These are phyloP conservation scores for Pisolithus microcarpus DNA, from an alignment of 768 basidiomycete species.

Conservation along the genomic window DNA sequence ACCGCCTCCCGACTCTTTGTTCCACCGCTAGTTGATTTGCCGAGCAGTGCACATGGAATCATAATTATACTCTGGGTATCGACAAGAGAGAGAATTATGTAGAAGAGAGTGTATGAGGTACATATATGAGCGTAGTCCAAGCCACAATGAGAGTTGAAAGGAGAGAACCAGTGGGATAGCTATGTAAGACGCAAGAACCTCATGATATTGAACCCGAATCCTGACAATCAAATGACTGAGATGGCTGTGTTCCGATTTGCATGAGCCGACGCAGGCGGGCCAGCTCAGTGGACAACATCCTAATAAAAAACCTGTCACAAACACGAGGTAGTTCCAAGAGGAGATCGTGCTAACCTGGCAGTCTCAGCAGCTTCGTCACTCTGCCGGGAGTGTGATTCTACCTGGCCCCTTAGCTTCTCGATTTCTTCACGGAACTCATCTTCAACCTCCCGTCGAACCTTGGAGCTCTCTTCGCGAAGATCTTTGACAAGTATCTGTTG, in stretches of 20 bases:
- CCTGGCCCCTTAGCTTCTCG: conserved; percentile 40
- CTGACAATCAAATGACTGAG: conserved; percentile 13
- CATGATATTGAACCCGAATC: conserved; percentile 11
- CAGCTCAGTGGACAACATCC: conserved; percentile 56
- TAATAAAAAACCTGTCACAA: conserved; percentile 17
- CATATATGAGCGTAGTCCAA: conserved; percentile 26
- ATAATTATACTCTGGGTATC: conserved; percentile 20
- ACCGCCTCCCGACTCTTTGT: too few relatives aligned
- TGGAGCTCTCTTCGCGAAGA: conserved; percentile 44
- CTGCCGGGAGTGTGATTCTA: conserved; percentile 48
- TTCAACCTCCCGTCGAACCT: conserved; percentile 51
- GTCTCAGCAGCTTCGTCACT: conserved; percentile 53
- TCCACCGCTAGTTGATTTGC: background rate
- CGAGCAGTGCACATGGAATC: background rate
- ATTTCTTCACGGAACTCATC: conserved; percentile 55
- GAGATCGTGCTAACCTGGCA: conserved; percentile 44
- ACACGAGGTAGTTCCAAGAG: background rate
- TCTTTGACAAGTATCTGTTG: conserved; percentile 41
- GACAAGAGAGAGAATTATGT: conserved; percentile 17
- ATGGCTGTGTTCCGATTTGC: conserved; percentile 42
- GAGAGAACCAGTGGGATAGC: conserved; percentile 4
- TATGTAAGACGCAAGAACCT: conserved; percentile 1
- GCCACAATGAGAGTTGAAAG: conserved; percentile 3
- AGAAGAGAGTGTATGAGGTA: conserved; percentile 25
- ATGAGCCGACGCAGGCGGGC: conserved; percentile 67